Evolutionary conservation across 768 basidiomycete species (phyloP).

Genomic region (Strobilomyces confusus): DNA sequence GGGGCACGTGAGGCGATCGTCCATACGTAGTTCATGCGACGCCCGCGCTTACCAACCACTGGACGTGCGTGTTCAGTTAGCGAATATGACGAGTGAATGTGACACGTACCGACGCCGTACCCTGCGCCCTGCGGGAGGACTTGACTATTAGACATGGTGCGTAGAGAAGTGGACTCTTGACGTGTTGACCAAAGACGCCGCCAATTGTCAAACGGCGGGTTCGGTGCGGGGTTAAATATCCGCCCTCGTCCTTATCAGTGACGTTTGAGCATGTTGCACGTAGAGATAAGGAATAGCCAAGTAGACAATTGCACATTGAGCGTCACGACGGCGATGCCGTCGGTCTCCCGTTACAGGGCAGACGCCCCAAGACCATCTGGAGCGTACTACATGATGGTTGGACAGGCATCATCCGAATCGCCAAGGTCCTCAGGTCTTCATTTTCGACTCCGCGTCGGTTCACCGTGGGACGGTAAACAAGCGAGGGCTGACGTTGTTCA

Average conservation of each 20-base stretch:
- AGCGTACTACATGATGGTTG: no score
- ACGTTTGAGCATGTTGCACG: not conserved
- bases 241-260: slow-evolving; percentile 15
- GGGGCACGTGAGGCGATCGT: not conserved
- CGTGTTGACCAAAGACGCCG: slow-evolving; percentile 1
- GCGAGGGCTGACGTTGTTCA: not conserved
- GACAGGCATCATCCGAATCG: no score
- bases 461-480: not conserved
- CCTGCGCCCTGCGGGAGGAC: slow-evolving; percentile 79
- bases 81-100: not conserved
- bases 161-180: not conserved
- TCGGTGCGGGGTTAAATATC: not conserved
- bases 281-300: slow-evolving; percentile 15
- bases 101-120: slow-evolving; percentile 69
- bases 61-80: slow-evolving; percentile 3
- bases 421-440: not conserved
- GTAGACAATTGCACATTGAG: not conserved
- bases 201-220: not conserved
- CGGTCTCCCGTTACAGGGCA: not conserved
- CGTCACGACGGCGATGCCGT: not conserved
- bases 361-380: no score
- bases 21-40: not conserved
- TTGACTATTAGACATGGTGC: slow-evolving; percentile 25
- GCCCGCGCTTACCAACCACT: slow-evolving; percentile 47
- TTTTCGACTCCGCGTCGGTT: no score